Percentiles rank a stretch among this genome's conserved stretches.
Evolutionary conservation across 2,329 filamentous ascomycete genomes (phyloP).

Genomic region (Colletotrichum horii): DNA sequence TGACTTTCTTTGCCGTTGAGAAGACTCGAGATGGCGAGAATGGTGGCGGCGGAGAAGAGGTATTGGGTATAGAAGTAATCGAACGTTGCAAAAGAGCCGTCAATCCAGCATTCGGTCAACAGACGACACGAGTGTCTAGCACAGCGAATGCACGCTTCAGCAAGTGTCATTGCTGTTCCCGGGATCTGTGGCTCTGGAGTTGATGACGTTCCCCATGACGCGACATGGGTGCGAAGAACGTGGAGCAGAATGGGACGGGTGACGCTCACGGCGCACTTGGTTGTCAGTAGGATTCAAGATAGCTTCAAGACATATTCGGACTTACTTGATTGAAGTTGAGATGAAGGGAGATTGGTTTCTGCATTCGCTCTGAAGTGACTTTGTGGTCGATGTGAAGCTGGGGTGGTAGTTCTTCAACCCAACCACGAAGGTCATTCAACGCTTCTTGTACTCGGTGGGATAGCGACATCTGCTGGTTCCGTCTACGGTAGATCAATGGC

Average conservation of each 20-base stretch:
- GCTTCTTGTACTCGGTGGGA: slow-evolving; percentile 37
- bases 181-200: slow-evolving; percentile 28
- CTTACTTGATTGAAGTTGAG: slow-evolving; percentile 31
- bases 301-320: fast-evolving
- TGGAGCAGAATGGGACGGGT: slow-evolving; percentile 40
- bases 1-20: slow-evolving; percentile 32
- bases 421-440: slow-evolving; percentile 32
- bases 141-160: slow-evolving; percentile 49
- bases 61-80: slow-evolving; percentile 53
- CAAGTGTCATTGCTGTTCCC: slow-evolving; percentile 38
- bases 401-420: slow-evolving; percentile 34
- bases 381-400: slow-evolving; percentile 33
- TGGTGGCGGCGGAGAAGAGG: slow-evolving; percentile 49
- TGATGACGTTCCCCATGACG: slow-evolving; percentile 24
- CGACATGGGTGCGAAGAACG: slow-evolving; percentile 33
- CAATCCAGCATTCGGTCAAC: slow-evolving; percentile 49
- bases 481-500: slow-evolving; percentile 36
- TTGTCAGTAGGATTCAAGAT: too few relatives aligned
- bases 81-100: slow-evolving; percentile 50
- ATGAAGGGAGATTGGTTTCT: slow-evolving; percentile 36
- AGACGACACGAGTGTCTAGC: slow-evolving; percentile 48
- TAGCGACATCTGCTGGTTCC: slow-evolving; percentile 29
- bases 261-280: slow-evolving; percentile 35
- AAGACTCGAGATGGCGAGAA: slow-evolving; percentile 48
- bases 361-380: slow-evolving; percentile 22